Base-by-base conservation (phyloP, 306 rosid genomes). In the Bauhinia variegata region DNA sequence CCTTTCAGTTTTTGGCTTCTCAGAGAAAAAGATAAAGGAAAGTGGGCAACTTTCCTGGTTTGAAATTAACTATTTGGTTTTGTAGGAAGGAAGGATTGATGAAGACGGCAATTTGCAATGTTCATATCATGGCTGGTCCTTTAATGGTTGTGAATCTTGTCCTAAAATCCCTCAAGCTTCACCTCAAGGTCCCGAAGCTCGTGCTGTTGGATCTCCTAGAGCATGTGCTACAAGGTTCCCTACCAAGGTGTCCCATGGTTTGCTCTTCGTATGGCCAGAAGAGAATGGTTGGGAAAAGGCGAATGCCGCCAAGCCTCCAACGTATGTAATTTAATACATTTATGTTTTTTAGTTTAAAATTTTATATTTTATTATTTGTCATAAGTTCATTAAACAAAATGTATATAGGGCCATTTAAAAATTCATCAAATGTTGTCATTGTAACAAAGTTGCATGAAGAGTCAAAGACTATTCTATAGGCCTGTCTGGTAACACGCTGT, bases 231-330 rank as follows among this genome's bases (percentile, higher is more conserved):
- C 83, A 0, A 84, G 86, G 81, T 84, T 89, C 73, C 98, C 97
- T 32, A 86, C 93, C 8, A 38, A 78, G 79, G 95, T 83, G 60
- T 93, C 98, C 74, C 98, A 93, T 79, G 98, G 98, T 37, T 72
- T 93, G 68, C 96, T 93, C 78, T 93, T 89, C 64, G 98, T 93
- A 64, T 93, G 98, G 98, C 98, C 98, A 0, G 97, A 93, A 80
- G 93, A 89, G 78, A 89, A 88, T 72, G 98, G 96, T 67, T 88
- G 91, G 98, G 98, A 88, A 72, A 86, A 83, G 81, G 98, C 97
- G 31, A 80, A 67, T 17, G 89, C 91, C 55, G 68, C 95, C 38
- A 70, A 84, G 70, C 96, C 97, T 78, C 89, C 96, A 74, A 78
- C 80, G 98, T 93, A 81, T 73, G 65, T 79, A 3, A 15, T 59